Conservation (phyloP, 1,284 basidiomycete genomes). For the Pascua guehoae region DNA sequence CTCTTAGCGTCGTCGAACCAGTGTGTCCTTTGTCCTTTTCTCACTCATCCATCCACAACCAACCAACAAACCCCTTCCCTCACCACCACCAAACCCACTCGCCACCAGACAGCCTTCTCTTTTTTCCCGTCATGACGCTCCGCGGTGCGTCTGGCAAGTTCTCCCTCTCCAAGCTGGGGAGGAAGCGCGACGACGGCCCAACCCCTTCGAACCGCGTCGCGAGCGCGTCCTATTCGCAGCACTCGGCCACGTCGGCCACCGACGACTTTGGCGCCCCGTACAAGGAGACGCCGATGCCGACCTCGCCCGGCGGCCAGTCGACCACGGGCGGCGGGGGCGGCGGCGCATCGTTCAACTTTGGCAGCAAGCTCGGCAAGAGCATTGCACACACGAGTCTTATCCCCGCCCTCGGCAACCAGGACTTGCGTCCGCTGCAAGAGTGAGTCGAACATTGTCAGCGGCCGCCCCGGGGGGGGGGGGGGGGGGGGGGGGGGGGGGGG, state of each 20-base stretch:
- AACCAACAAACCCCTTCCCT: too few species aligned
- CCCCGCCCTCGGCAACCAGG: slow-evolving; percentile 74
- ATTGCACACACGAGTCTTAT: slow-evolving; percentile 51
- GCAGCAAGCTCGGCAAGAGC: slow-evolving; percentile 40
- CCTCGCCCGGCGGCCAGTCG: slow-evolving; percentile 1
- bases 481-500: not conserved
- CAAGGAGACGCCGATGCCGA: not conserved
- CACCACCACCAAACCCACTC: too few species aligned
- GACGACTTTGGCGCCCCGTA: not conserved
- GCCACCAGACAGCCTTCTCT: too few species aligned
- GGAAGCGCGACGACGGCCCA: slow-evolving; percentile 15
- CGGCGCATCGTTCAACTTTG: slow-evolving; percentile 17
- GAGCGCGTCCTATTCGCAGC: not conserved
- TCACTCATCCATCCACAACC: too few species aligned
- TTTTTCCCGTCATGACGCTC: slow-evolving; percentile 25
- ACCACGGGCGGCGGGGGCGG: slow-evolving; percentile 9
- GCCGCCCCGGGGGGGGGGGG: not conserved
- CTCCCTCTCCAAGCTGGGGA: slow-evolving; percentile 31
- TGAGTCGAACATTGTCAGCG: slow-evolving; percentile 22
- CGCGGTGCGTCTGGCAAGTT: slow-evolving; percentile 42
- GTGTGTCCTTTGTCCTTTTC: too few species aligned
- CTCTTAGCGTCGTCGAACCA: too few species aligned
- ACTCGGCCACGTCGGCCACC: not conserved
- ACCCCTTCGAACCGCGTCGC: not conserved
- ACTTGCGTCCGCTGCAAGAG: slow-evolving; percentile 70